Evolutionary conservation across 2,329 filamentous ascomycete genomes (phyloP).

Genomic region (Helicocarpus griseus): DNA sequence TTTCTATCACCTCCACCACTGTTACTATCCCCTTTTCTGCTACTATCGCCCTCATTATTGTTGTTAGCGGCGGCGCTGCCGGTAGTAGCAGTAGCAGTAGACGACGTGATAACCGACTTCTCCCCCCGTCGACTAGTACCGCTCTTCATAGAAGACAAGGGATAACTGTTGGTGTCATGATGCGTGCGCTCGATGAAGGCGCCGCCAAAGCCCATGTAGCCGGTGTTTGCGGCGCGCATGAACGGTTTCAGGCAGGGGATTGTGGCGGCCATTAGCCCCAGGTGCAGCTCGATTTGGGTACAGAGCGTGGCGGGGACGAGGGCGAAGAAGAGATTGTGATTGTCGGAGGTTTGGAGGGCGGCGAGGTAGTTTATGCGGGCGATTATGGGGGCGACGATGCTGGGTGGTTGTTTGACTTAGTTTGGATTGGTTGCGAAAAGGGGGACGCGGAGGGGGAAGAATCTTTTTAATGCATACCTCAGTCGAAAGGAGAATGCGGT

Average conservation of each 20-base stretch:
- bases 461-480: conserved; percentile 27
- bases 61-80: too few species aligned
- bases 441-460: too few species aligned
- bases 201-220: conserved; percentile 26
- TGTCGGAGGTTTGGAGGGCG: too few species aligned
- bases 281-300: conserved; percentile 28
- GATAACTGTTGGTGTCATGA: too few species aligned
- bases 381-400: conserved; percentile 27
- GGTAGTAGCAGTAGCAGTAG: too few species aligned
- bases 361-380: conserved; percentile 29
- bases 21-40: too few species aligned
- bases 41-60: too few species aligned
- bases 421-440: not conserved
- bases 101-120: too few species aligned
- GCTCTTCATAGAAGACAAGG: too few species aligned
- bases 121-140: too few species aligned
- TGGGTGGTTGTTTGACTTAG: conserved; percentile 15
- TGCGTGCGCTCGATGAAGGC: conserved; percentile 3
- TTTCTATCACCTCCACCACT: too few species aligned
- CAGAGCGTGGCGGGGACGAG: conserved; percentile 26
- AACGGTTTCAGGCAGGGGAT: conserved; percentile 29
- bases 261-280: conserved; percentile 28
- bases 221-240: conserved; percentile 28
- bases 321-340: conserved; percentile 26
- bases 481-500: conserved; percentile 28